Percentiles rank a stretch among this genome's conserved stretches.
phyloP scores from a whole-genome alignment of 768 basidiomycete species.

The Serendipita indica region DNA sequence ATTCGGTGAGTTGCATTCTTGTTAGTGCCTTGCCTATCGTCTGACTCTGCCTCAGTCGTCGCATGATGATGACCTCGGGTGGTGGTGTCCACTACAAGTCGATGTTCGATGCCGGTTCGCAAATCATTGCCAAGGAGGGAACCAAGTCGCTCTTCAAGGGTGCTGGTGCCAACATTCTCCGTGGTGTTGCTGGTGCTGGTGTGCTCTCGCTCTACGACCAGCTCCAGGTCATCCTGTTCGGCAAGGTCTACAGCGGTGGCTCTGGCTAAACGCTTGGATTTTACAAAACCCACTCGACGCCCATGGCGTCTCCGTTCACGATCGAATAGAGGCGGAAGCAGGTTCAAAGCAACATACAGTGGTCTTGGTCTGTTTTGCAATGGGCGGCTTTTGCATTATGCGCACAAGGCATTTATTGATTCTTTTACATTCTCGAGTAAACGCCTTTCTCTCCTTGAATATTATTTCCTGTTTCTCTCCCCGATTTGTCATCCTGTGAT shows the following conservation, averaged over 20 bases:
- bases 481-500: not conserved
- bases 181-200: slow-evolving; percentile 99
- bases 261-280: slow-evolving; percentile 28
- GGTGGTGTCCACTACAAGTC: slow-evolving; percentile 94
- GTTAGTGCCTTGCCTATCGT: not conserved
- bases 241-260: slow-evolving; percentile 98
- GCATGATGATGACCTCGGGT: slow-evolving; percentile 99
- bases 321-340: not conserved
- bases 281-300: slow-evolving; percentile 15
- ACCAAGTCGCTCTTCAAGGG: slow-evolving; percentile 95
- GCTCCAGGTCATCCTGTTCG: slow-evolving; percentile 89
- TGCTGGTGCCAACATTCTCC: slow-evolving; percentile 68
- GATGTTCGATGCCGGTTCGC: slow-evolving; percentile 92
- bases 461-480: slow-evolving; percentile 7
- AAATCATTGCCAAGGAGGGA: slow-evolving; percentile 95
- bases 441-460: not conserved
- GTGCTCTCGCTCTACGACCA: slow-evolving; percentile 98
- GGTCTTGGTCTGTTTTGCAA: slow-evolving; percentile 1
- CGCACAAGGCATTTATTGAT: not conserved
- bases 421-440: not conserved
- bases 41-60: slow-evolving; percentile 56
- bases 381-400: slow-evolving; percentile 8
- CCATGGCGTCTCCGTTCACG: not conserved
- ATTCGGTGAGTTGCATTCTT: slow-evolving; percentile 43
- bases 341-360: not conserved